Evolutionary conservation across 83 land plant genomes (phyloP), one percentile per base, ranked within the genome.

Genomic region (Picea engelmannii): DNA sequence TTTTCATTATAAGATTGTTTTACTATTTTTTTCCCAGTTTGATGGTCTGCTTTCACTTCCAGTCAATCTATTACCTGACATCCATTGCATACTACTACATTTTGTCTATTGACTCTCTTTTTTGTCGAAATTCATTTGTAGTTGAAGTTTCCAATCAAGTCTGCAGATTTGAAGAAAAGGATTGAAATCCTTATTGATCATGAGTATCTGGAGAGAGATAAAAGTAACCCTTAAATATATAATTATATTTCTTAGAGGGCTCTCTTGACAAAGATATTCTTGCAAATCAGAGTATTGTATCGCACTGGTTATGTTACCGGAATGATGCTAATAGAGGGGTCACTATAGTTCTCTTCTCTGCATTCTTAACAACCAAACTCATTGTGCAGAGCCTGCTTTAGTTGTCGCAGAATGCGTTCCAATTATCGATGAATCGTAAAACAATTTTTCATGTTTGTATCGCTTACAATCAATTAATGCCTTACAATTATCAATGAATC

Each of bases 161-260:
- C 38, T 35, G 3, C 38, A 35, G 38, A 35, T 35, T 35, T 35
- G 38, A 35, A 35, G 38, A 35, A 35, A 35, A 35, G 2, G 2
- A 35, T 35, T 35, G 38, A 35, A 35, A 35, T 1, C 38, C 38
- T 35, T 35, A 35, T 35, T 35, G 3, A 35, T 2, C 3, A 2
- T 35, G 38, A 35, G 38, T 35, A 35, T 35, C 2, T 35, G 3
- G 2, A 35, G 2, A 35, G 38, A 35, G 38, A 35, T 35, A 35
- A 35, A 35, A 35, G 3, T 35, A 35, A 35, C 38, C 38, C 38
- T 35, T 2, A 98, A 82, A 96, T 98, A 67, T 98, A 98, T 80
- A 64, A 64, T 61, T 98, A 98, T 86, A 84, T 98, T 83, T 96
- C 99, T 1, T 98, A 88, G 85, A 12, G 16, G 24, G 31, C 42